Evolutionary conservation across 306 rosid genomes (phyloP).

Genomic region (Corylus americana): DNA sequence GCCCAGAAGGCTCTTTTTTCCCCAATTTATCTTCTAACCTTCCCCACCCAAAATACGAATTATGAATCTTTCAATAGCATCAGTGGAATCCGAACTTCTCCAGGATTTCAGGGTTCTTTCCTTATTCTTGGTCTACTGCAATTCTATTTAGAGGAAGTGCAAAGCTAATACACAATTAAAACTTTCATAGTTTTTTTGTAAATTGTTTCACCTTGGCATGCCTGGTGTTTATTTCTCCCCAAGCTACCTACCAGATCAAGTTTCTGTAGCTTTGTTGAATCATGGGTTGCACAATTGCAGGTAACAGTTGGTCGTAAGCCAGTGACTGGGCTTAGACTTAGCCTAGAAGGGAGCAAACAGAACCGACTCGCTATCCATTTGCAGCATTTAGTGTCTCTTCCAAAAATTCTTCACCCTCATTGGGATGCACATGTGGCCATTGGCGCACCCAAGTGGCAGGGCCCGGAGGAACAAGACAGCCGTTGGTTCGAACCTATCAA

Average conservation of each 20-base stretch:
- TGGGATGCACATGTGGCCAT: constrained; percentile 94
- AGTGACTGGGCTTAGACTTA: constrained; percentile 88
- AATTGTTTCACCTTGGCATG: not conserved
- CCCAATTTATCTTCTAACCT: not conserved
- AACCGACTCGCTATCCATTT: constrained; percentile 87
- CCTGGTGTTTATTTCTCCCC: not conserved
- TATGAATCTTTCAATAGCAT: not conserved
- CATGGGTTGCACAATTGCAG: constrained; percentile 45
- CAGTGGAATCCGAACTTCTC: not conserved
- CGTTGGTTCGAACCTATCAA: constrained; percentile 99
- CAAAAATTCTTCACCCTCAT: constrained; percentile 89
- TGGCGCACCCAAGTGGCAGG: constrained; percentile 98
- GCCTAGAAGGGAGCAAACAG: constrained; percentile 84
- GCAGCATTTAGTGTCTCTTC: constrained; percentile 93
- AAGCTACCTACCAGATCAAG: not conserved
- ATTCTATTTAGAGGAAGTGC: not conserved
- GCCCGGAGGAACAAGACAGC: constrained; percentile 99
- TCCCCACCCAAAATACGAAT: not conserved
- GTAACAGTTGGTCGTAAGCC: constrained; percentile 99
- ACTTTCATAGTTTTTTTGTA: not conserved
- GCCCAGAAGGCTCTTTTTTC: not conserved
- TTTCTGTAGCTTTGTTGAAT: constrained; percentile 23
- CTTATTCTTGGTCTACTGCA: not conserved
- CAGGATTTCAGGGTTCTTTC: not conserved
- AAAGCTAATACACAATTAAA: not conserved